Conservation (phyloP, 2,329 filamentous ascomycete species). For the Venturia effusa region DNA sequence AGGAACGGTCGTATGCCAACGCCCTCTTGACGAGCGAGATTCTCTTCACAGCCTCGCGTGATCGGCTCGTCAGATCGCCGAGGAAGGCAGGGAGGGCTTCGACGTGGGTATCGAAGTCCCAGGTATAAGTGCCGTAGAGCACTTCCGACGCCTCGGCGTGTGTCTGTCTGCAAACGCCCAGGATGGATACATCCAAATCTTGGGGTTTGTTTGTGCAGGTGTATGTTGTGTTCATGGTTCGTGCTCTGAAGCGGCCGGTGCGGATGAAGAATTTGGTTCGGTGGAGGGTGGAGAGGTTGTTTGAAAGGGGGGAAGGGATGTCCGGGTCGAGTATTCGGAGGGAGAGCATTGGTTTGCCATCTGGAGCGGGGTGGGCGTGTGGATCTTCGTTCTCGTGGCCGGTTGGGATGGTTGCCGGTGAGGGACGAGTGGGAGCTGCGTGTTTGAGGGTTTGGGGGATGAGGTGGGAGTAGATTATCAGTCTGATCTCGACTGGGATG, state of each 20-base stretch:
- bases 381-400: slow-evolving; percentile 2
- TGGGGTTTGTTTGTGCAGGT: slow-evolving; percentile 28
- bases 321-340: slow-evolving; percentile 19
- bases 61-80: slow-evolving; percentile 41
- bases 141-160: slow-evolving; percentile 5
- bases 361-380: background rate
- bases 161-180: background rate
- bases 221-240: slow-evolving; percentile 45
- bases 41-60: slow-evolving; percentile 37
- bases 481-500: slow-evolving; percentile 29
- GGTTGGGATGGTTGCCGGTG: background rate
- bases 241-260: slow-evolving; percentile 30
- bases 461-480: slow-evolving; percentile 35
- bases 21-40: slow-evolving; percentile 47
- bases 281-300: slow-evolving; percentile 20
- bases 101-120: slow-evolving; percentile 49
- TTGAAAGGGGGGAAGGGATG: slow-evolving; percentile 16
- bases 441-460: slow-evolving; percentile 25
- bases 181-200: slow-evolving; percentile 30
- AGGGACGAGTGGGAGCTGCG: background rate
- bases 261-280: slow-evolving; percentile 30
- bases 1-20: slow-evolving; percentile 42
- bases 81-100: slow-evolving; percentile 52
- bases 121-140: slow-evolving; percentile 32
- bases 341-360: slow-evolving; percentile 32